Conservation (phyloP, 2,329 filamentous ascomycete genomes). For the Cercospora berteroae region DNA sequence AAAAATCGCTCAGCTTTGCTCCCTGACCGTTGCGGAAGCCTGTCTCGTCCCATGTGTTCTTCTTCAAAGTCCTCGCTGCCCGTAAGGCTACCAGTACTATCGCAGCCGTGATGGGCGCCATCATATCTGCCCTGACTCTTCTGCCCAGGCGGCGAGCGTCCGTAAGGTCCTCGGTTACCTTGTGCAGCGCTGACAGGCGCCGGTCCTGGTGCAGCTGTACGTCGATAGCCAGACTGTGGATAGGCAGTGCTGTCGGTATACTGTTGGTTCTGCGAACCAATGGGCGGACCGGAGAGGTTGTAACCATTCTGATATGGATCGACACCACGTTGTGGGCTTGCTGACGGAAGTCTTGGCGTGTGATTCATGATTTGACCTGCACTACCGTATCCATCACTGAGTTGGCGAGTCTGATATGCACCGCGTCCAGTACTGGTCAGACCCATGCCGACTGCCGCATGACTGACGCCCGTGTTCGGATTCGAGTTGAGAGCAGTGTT, state of each 20-base stretch:
- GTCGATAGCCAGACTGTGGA: constrained; percentile 23
- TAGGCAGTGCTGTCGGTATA: constrained; percentile 11
- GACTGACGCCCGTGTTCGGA: constrained; percentile 7
- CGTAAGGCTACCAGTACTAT: constrained; percentile 29
- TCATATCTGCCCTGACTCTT: neutral
- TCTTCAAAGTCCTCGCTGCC: constrained; percentile 31
- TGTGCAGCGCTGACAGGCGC: constrained; percentile 6
- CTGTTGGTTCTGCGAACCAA: constrained; percentile 20
- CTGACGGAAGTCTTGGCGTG: constrained; percentile 7
- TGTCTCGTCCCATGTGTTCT: constrained; percentile 10
- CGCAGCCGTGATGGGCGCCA: constrained; percentile 16
- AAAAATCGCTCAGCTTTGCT: constrained; percentile 38
- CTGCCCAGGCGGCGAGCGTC: constrained; percentile 11
- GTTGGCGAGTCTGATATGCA: constrained; percentile 10
- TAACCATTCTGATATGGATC: constrained; percentile 28
- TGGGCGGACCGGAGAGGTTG: constrained; percentile 28
- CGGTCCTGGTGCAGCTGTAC: constrained; percentile 13
- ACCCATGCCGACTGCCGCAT: constrained; percentile 22
- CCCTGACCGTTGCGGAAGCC: constrained; percentile 22
- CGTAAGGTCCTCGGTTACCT: constrained; percentile 10
- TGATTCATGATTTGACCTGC: constrained; percentile 7
- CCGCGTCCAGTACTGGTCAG: constrained; percentile 21
- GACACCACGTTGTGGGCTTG: neutral
- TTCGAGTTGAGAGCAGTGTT: constrained; percentile 19
- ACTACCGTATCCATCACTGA: neutral